Conservation (phyloP, 1,139 yeast genomes). For the Lodderomyces metapsilosis region DNA sequence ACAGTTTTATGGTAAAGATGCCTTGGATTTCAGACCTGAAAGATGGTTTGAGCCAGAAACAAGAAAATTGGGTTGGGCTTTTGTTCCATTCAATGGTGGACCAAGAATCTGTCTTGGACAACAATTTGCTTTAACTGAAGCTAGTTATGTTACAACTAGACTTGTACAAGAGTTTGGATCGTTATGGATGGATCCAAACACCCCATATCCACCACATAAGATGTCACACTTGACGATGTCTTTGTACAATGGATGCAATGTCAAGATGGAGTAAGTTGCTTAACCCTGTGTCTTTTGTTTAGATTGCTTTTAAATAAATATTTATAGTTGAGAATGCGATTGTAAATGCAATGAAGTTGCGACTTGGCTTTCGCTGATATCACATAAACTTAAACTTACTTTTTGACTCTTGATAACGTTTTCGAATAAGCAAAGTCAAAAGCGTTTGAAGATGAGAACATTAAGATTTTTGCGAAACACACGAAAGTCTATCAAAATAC, state of each 20-base stretch:
- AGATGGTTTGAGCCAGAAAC: conserved; percentile 17
- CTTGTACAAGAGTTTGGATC: conserved; percentile 32
- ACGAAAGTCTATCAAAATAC: no score
- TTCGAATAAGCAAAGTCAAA: no score
- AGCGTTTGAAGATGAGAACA: no score
- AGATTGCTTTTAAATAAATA: no score
- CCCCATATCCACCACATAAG: conserved; percentile 35
- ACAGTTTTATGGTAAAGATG: conserved; percentile 46
- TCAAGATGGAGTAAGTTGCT: conserved; percentile 13
- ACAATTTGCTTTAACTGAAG: conserved; percentile 59
- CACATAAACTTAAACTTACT: no score
- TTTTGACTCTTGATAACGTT: no score
- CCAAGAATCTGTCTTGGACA: conserved; percentile 62
- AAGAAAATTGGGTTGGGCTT: conserved; percentile 48
- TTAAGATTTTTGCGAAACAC: no score
- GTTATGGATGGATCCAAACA: conserved; percentile 14
- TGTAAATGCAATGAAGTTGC: no score
- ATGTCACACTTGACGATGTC: conserved; percentile 35
- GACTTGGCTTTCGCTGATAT: no score
- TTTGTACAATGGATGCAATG: conserved; percentile 24
- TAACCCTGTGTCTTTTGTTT: no score
- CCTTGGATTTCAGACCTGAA: conserved; percentile 44
- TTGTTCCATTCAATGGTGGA: conserved; percentile 58
- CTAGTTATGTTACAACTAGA: conserved; percentile 45
- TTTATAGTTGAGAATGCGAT: no score